Evolutionary conservation across 2,329 filamentous ascomycete genomes (phyloP), one percentile per base, ranked within the genome.

Genomic region (Colletotrichum sp.): DNA sequence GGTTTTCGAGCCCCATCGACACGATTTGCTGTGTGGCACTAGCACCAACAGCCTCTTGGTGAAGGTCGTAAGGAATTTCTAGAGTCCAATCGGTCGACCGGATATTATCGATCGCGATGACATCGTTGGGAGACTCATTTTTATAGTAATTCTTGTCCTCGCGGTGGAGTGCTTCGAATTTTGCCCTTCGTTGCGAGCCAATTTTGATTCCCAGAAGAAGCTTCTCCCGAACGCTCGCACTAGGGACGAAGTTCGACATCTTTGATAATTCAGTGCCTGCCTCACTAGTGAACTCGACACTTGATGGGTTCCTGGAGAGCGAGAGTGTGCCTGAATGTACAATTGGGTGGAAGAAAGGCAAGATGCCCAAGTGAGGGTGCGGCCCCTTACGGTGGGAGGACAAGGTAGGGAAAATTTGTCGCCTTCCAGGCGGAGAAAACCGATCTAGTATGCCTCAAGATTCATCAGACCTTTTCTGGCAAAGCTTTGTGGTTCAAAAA

Each of bases 141-240:
- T 36, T 26, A 16, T 34, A 30, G 65, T 13, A 28, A n/a, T 56
- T 21, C 28, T 34, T 26, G 10, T 26, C 21, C 43, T 36, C 3
- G 12, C 26, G 15, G 16, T 58, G 52, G 16, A 58, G 21, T 10
- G 55, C 30, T 16, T 56, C 32, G 18, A 60, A 24, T 10, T 32
- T 55, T 13, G 24, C 26, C 4, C 3, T 48, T 43, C 24, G 52
- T 7, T 43, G 64, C 15, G 60, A 60, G 10, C 21, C 28, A 10
- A 30, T 18, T 10, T 52, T 28, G 10, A 66, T 3, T 8, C 73
- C 73, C 12, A 65, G 21, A 3, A 32, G 24, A 16, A 76, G 64
- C 34, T 66, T 76, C 18, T 76, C 70, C 32, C 55, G 48, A 10
- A 70, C 60, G 10, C 21, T 68, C 58, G 73, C 69, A n/a, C 38